These are phyloP conservation scores for Scedosporium apiospermum DNA, from an alignment of 2,329 filamentous ascomycete species.

Conservation along the genomic window DNA sequence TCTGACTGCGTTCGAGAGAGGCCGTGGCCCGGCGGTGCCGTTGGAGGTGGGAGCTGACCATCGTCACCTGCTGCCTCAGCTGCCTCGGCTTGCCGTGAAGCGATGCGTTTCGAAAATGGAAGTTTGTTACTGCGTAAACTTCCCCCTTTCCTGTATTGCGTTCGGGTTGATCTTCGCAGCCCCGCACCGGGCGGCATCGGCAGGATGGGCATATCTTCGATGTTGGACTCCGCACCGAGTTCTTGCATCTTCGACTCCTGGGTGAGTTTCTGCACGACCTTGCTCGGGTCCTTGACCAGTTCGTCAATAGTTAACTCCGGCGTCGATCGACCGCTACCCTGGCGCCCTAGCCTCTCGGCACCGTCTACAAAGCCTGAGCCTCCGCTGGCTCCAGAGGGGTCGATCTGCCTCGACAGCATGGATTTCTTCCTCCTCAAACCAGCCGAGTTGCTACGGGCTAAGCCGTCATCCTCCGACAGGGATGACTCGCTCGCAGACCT, in stretches of 20 bases:
- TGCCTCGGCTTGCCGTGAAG: constrained; percentile 21
- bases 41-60: constrained; percentile 27
- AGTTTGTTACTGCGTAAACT: constrained; percentile 72
- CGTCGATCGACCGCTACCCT: constrained; percentile 42
- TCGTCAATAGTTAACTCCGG: constrained; percentile 64
- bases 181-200: constrained; percentile 69
- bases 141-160: constrained; percentile 77
- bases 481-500: constrained; percentile 61
- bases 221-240: constrained; percentile 30
- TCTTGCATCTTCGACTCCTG: constrained; percentile 36
- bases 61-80: constrained; percentile 19
- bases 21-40: constrained; percentile 38
- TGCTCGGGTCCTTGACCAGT: constrained; percentile 70
- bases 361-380: constrained; percentile 65
- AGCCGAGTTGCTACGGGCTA: constrained; percentile 33
- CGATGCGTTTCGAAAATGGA: constrained; percentile 64
- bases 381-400: constrained; percentile 50
- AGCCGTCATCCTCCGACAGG: constrained; percentile 45
- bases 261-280: constrained; percentile 59
- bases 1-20: constrained; percentile 62
- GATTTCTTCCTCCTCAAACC: constrained; percentile 81
- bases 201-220: constrained; percentile 69
- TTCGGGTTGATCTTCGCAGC: constrained; percentile 80
- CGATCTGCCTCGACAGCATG: constrained; percentile 87
- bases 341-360: constrained; percentile 56